These are phyloP conservation scores for Clonostachys rosea DNA, from an alignment of 2,329 filamentous ascomycete species.

Conservation along the genomic window DNA sequence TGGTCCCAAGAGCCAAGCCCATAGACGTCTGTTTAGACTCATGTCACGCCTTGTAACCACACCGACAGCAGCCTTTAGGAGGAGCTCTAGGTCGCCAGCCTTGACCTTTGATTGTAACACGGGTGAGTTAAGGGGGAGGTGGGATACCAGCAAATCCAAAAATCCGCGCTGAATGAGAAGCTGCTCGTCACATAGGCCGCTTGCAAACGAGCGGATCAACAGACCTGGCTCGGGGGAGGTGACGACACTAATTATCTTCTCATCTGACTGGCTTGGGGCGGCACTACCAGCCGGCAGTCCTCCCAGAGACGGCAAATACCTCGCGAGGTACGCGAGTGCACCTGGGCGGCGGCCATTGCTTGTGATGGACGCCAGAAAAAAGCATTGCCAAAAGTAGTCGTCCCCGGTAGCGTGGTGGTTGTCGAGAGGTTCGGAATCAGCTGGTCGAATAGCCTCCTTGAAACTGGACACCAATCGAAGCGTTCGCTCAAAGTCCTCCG, in stretches of 20 bases:
- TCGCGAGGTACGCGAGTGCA: slow-evolving; percentile 79
- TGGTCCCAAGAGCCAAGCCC: slow-evolving; percentile 92
- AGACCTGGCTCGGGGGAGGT: slow-evolving; percentile 88
- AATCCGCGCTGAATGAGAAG: slow-evolving; percentile 91
- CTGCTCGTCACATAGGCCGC: slow-evolving; percentile 82
- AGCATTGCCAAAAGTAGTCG: slow-evolving; percentile 97
- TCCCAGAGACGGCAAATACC: slow-evolving; percentile 57
- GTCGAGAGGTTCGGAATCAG: slow-evolving; percentile 42
- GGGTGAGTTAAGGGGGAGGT: slow-evolving; percentile 78
- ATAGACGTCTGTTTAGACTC: slow-evolving; percentile 92
- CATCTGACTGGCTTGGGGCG: slow-evolving; percentile 23
- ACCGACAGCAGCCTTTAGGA: slow-evolving; percentile 78
- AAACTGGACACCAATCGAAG: slow-evolving; percentile 74
- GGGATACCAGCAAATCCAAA: slow-evolving; percentile 84
- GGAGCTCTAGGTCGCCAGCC: slow-evolving; percentile 69
- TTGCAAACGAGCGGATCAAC: slow-evolving; percentile 85
- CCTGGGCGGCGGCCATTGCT: slow-evolving; percentile 80
- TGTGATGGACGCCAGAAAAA: slow-evolving; percentile 90
- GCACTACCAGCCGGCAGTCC: background rate
- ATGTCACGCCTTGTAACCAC: slow-evolving; percentile 91
- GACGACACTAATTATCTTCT: slow-evolving; percentile 59
- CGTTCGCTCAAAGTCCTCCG: slow-evolving; percentile 92
- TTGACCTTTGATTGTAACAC: slow-evolving; percentile 75
- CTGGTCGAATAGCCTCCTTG: slow-evolving; percentile 60
- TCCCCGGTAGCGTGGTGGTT: slow-evolving; percentile 58